Percentiles rank a stretch among this genome's conserved stretches.
Evolutionary conservation across 257 asterid species (phyloP).

Genomic region (Solanum ahanhuiri): DNA sequence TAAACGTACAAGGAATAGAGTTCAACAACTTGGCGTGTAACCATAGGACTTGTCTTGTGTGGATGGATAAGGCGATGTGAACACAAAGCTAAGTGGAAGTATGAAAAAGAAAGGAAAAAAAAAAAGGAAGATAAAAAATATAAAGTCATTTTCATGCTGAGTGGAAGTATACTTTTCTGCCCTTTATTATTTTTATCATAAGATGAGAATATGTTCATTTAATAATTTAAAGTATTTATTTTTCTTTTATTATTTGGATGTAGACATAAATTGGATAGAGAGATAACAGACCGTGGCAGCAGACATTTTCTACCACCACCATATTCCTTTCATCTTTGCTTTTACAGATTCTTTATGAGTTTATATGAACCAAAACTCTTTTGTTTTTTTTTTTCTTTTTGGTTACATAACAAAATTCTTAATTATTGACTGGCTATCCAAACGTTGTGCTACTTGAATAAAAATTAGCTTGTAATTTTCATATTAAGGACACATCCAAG

Average conservation of each 20-base stretch:
- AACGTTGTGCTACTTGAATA: background rate
- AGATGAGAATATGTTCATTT: background rate
- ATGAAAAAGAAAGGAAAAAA: background rate
- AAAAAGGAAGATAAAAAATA: background rate
- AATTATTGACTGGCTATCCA: background rate
- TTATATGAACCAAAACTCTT: slow-evolving; percentile 33
- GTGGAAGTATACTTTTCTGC: slow-evolving; percentile 16
- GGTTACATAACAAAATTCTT: background rate
- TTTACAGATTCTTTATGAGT: slow-evolving; percentile 63
- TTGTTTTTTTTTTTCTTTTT: background rate
- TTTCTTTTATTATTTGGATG: slow-evolving; percentile 32
- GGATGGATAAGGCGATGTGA: slow-evolving; percentile 10
- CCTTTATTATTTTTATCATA: background rate
- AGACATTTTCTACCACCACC: slow-evolving; percentile 71
- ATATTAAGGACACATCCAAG: background rate
- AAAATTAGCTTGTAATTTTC: background rate
- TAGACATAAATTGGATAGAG: slow-evolving; percentile 43
- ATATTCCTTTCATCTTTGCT: slow-evolving; percentile 67
- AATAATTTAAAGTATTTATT: background rate
- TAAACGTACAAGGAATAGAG: slow-evolving; percentile 7
- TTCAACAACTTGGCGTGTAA: slow-evolving; percentile 16
- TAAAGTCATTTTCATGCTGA: slow-evolving; percentile 3
- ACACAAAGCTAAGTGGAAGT: slow-evolving; percentile 5
- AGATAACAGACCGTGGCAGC: slow-evolving; percentile 81
- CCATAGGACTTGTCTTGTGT: slow-evolving; percentile 9